Evolutionary conservation across 306 rosid genomes (phyloP), one percentile per base, ranked within the genome.

Genomic region (Elaeagnus macrophylla): DNA sequence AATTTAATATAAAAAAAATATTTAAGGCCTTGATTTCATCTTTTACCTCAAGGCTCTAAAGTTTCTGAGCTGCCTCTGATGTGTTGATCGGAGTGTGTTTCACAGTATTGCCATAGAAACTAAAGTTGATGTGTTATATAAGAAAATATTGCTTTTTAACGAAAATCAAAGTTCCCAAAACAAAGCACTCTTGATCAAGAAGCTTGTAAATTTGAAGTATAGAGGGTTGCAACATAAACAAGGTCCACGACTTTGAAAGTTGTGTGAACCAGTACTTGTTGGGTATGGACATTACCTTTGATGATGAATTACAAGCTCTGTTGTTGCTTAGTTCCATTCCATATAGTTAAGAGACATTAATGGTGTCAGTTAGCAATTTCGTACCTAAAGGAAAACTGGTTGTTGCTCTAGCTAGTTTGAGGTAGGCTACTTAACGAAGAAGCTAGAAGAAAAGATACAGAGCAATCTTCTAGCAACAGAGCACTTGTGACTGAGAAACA

Each of bases 201-300:
- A 7, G 53, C 54, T 60, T 5, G 50, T 39, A 25, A 60, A 54
- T 39, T 36, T 16, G 5, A 60, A 25, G 17, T 54, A 60, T 6
- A 59, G n/a, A 10, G 51, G 43, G 18, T 5, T 17, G 9, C 8
- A 46, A 12, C 35, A 48, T 44, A 12, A 12, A 42, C 1, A 1
- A 57, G 8, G 9, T 48, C 48, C 39, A 38, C 35, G 32, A 59
- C 37, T 57, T 57, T 32, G 45, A 66, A 7, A 57, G 38, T 11
- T 17, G 56, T 13, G 18, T 51, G 6, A 44, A 41, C n/a, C 11
- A 40, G 12, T n/a, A n/a, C n/a, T 39, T 42, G 8, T 7, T 7
- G 5, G 37, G 12, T 9, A 40, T 51, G 47, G 10, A 49, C 13
- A 12, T 57, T 37, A 32, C 37, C 18, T 17, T 18, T 25, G 41